Percentiles rank a stretch among this genome's conserved stretches.
phyloP scores from a whole-genome alignment of 495 filamentous ascomycete genomes.

The Margaritispora aquatica region DNA sequence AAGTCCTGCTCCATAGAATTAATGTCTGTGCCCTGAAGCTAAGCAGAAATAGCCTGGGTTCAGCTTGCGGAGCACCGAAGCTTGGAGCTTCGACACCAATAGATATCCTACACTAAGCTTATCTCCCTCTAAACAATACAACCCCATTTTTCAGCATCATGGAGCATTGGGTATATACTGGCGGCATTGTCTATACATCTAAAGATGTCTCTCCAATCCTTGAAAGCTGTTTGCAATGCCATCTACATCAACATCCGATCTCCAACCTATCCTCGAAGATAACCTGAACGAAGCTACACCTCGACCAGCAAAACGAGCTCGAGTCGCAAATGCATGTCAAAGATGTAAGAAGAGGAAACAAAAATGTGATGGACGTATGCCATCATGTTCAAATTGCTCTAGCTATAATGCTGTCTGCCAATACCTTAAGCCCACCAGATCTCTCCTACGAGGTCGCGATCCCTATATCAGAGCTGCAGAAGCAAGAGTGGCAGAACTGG shows the following conservation, averaged over 20 bases:
- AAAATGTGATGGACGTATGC: background rate
- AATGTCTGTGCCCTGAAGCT: too few relatives aligned
- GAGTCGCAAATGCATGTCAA: background rate
- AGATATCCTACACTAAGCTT: too few relatives aligned
- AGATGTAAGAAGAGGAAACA: slow-evolving; percentile 3
- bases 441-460: background rate
- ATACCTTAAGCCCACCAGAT: background rate
- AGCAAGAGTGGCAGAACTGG: background rate
- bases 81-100: too few relatives aligned
- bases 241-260: background rate
- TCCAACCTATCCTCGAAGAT: background rate
- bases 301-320: background rate
- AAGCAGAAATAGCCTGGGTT: too few relatives aligned
- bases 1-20: too few relatives aligned
- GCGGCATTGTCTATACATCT: background rate
- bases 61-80: background rate
- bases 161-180: background rate
- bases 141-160: background rate
- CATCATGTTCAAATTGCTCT: background rate
- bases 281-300: background rate
- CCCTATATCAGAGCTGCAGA: slow-evolving; percentile 1
- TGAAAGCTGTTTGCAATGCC: background rate
- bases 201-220: background rate
- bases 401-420: background rate
- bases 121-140: too few relatives aligned